Base-by-base conservation (phyloP, 2,329 filamentous ascomycete species). In the Fusarium sp. region DNA sequence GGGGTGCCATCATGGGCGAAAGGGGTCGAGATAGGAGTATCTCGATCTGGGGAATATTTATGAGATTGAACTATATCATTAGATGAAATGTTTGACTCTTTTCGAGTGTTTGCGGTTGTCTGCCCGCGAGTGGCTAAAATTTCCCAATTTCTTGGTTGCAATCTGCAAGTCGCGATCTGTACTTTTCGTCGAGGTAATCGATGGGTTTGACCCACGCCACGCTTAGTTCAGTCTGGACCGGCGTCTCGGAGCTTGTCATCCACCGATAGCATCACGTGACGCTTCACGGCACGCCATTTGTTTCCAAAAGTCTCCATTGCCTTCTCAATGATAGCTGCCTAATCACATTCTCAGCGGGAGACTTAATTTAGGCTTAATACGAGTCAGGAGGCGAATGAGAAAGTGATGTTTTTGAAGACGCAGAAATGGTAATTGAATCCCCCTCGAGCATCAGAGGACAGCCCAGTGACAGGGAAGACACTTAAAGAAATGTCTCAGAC, bases 1-100 rank as follows among this genome's bases (percentile, higher is more conserved):
- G 93, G 82, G 92, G 91, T 85, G 92, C 88, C 91, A 93, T 93
- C 51, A 55, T 77, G 74, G 74, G 72, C 72, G 66, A 63, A 20
- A 55, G 56, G 69, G 54, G 48, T 58, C 47, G 59, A 74, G 63
- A 75, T 50, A 61, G 41, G 39, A 32, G 50, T 56, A 64, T 74
- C 69, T 72, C 69, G 50, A 56, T 60, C 57, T 62, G 48, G 45
- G 53, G 39, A 22, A 42, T 47, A 36, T 47, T 38, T 24, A 48
- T 36, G 50, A 35, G 18, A 47, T 20, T 59, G 10, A 35, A 45
- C 53, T 61, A 62, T 63, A 70, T 58, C 47, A 62, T 56, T 39
- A 58, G 55, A 48, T 54, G 39, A 42, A 30, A 48, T 30, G 22
- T 42, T 28, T 48, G 41, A 63, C 55, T 55, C 58, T 48, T 17